phyloP scores from a whole-genome alignment of 2,329 filamentous ascomycete genomes.

The Fusarium euwallaceae region DNA sequence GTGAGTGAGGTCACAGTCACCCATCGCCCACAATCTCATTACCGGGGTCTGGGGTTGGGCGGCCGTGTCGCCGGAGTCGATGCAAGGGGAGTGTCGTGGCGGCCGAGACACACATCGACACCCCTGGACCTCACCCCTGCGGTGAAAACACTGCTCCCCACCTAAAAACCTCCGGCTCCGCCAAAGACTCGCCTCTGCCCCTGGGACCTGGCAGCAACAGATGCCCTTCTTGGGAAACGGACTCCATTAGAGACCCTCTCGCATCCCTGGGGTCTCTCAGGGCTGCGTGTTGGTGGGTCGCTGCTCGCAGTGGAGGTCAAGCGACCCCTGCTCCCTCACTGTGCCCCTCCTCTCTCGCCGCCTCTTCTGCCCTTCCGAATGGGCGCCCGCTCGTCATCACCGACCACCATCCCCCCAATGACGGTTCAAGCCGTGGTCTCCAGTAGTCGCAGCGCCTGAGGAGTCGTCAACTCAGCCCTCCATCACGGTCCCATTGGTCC shows the following conservation, averaged over 20 bases:
- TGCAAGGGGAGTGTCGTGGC: conserved; percentile 33
- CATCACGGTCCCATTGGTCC: conserved; percentile 42
- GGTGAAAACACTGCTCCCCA: conserved; percentile 34
- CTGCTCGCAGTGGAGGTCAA: conserved; percentile 22
- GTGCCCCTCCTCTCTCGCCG: conserved; percentile 32
- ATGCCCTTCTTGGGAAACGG: conserved; percentile 31
- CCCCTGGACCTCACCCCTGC: conserved; percentile 35
- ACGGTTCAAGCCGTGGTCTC: conserved; percentile 34
- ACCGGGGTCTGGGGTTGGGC: conserved; percentile 28
- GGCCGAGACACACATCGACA: conserved; percentile 37
- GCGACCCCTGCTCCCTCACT: conserved; percentile 32
- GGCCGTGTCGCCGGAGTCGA: conserved; percentile 23
- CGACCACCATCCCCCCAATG: conserved; percentile 39
- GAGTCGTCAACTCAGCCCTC: conserved; percentile 30
- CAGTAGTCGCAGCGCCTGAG: conserved; percentile 37
- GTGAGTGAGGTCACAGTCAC: conserved; percentile 25
- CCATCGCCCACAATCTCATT: conserved; percentile 23
- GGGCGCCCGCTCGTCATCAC: conserved; percentile 44
- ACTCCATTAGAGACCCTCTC: conserved; percentile 25
- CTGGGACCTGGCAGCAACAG: conserved; percentile 40
- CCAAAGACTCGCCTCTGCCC: conserved; percentile 41
- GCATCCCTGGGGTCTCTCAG: conserved; percentile 31
- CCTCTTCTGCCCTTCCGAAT: conserved; percentile 31
- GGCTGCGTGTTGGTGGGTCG: conserved; percentile 37
- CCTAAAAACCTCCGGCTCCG: conserved; percentile 37